Evolutionary conservation across 495 filamentous ascomycete species (phyloP).

Genomic region (Collariella sp.): DNA sequence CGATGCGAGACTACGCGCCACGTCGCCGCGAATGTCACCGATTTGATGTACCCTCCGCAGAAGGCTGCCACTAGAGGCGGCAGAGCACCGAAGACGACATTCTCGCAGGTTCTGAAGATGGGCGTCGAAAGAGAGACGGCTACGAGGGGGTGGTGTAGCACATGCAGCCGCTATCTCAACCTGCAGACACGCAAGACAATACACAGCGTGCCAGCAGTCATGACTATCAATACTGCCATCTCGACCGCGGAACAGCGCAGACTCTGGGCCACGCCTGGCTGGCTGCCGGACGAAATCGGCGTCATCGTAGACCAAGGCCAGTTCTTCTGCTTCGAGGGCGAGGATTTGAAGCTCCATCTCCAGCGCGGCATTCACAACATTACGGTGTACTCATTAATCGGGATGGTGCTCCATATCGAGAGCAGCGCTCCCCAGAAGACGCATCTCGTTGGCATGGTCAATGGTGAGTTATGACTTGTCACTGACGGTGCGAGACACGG

Average conservation of each 20-base stretch:
- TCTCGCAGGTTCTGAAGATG: constrained; percentile 75
- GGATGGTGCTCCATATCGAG: constrained; percentile 80
- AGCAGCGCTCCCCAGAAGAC: constrained; percentile 73
- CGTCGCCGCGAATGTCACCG: constrained; percentile 64
- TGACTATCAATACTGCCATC: constrained; percentile 76
- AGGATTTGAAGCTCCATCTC: constrained; percentile 64
- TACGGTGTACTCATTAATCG: constrained; percentile 83
- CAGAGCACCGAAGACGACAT: constrained; percentile 49
- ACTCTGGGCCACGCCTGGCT: constrained; percentile 78
- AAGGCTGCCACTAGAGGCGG: constrained; percentile 37
- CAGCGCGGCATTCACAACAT: constrained; percentile 57
- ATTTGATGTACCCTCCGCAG: constrained; percentile 67
- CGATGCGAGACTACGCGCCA: constrained; percentile 63
- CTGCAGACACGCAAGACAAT: constrained; percentile 72
- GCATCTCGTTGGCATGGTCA: constrained; percentile 84
- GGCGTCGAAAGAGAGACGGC: constrained; percentile 79
- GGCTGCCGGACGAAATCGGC: constrained; percentile 88
- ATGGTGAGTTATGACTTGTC: constrained; percentile 44
- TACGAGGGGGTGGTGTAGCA: constrained; percentile 80
- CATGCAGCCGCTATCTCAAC: constrained; percentile 77
- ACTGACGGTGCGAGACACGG: background rate
- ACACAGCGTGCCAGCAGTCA: constrained; percentile 65
- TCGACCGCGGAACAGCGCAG: constrained; percentile 61
- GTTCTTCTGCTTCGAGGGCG: constrained; percentile 83
- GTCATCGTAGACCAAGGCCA: constrained; percentile 72